Base-by-base conservation (phyloP, 345 rosid species). In the Brassica incana region DNA sequence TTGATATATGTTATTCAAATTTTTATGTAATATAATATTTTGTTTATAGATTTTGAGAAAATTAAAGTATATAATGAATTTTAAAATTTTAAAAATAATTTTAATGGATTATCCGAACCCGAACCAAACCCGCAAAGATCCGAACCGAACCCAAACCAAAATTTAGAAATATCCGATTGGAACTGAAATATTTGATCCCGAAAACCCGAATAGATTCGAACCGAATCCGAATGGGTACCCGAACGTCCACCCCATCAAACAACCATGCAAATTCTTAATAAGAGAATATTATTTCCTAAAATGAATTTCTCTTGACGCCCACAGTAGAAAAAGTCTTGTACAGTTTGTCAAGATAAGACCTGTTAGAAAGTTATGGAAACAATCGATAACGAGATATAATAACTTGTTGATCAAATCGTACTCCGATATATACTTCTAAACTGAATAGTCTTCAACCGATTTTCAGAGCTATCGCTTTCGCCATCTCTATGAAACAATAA, bases 401-500 rank as follows among this genome's bases (percentile, higher is more conserved):
- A 72, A 30, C 18, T 38, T 12, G 11, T 64, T 36, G 65, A 78
- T 66, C 18, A 56, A 38, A 11, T 54, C 7, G 8, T 50, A 68
- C 35, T 62, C 56, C 40, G 48, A 62, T 16, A 35, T 64, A 64
- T 9, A 70, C 50, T 71, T 63, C 54, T 2, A 64, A 71, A 71
- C 35, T 71, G 48, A 71, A 54, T 54, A 78, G 72, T 78, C 81
- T 56, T 38, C 68, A 78, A 78, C 73, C 18, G 30, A 78, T 14
- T 66, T 72, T 78, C 67, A 78, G 50, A 66, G 58, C 63, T 58
- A 72, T 78, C 81, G 25, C 67, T 78, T 78, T 78, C 73, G 73
- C 52, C 14, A 8, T 38, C 67, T 58, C 36, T 38, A 65, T 77
- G 81, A 35, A 70, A 27, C 71, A 71, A 63, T 77, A 62, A 25